A percentile compares a stretch with the other conserved stretches of the same genome.
These are phyloP conservation scores for Lepidium aucheri DNA, from an alignment of 345 rosid species.

Conservation along the genomic window DNA sequence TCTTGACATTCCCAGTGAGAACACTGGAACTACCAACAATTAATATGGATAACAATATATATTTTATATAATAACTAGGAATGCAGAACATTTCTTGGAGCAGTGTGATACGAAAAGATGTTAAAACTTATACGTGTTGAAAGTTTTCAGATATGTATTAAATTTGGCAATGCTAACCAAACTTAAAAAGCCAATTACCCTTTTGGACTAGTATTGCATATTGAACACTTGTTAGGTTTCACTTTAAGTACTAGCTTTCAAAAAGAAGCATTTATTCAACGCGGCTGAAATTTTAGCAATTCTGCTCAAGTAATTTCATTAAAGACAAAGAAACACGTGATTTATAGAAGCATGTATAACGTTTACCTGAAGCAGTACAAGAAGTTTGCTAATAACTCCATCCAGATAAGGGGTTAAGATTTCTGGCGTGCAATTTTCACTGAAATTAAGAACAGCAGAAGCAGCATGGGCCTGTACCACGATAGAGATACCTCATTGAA, in stretches of 20 bases:
- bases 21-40: neutral
- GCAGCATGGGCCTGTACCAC: conserved; percentile 60
- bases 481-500: neutral
- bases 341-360: neutral
- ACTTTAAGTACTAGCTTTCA: neutral
- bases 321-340: neutral
- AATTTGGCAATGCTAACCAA: neutral
- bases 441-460: conserved; percentile 70
- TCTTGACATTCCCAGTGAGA: neutral
- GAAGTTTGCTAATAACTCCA: conserved; percentile 71
- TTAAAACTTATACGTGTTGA: neutral
- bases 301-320: neutral
- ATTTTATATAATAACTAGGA: neutral
- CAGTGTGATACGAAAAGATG: neutral
- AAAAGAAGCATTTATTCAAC: neutral
- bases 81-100: neutral
- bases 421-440: conserved; percentile 67
- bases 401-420: conserved; percentile 56
- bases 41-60: neutral
- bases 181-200: neutral
- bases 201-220: no score
- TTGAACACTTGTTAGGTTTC: neutral
- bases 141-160: neutral
- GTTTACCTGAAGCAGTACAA: conserved; percentile 58
- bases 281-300: neutral